Percentiles rank a stretch among this genome's conserved stretches.
phyloP scores from a whole-genome alignment of 2,329 filamentous ascomycete genomes.

The Ceratocystis destructans region DNA sequence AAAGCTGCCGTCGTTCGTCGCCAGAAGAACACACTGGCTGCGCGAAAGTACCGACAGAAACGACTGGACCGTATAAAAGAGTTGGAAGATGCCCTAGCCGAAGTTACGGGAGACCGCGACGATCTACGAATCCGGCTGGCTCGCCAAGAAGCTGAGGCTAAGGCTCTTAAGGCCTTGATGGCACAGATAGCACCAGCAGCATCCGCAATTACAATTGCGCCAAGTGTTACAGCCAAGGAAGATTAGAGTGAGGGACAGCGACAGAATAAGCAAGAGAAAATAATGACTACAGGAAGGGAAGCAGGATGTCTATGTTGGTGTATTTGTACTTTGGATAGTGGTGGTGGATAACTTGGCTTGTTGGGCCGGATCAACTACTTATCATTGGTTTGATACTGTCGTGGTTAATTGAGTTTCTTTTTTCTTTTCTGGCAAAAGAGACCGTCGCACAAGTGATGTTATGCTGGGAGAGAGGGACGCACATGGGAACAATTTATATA shows the following conservation, averaged over 20 bases:
- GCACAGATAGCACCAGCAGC: slow-evolving; percentile 11
- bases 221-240: not conserved
- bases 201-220: not conserved
- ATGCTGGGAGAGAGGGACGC: no score
- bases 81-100: slow-evolving; percentile 45
- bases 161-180: slow-evolving; percentile 43
- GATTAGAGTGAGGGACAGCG: not conserved
- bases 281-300: not conserved
- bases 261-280: not conserved
- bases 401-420: not conserved
- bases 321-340: no score
- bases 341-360: no score
- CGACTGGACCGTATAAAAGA: slow-evolving; percentile 51
- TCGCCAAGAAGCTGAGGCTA: slow-evolving; percentile 50
- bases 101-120: slow-evolving; percentile 48
- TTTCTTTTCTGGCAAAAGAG: no score
- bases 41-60: slow-evolving; percentile 57
- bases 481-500: no score
- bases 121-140: slow-evolving; percentile 49
- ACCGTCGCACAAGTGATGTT: no score
- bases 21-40: slow-evolving; percentile 56
- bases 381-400: not conserved
- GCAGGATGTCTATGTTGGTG: no score
- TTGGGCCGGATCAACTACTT: no score
- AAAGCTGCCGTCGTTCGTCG: slow-evolving; percentile 26